Conservation (phyloP, 768 basidiomycete genomes). For the Strobilomyces confusus region DNA sequence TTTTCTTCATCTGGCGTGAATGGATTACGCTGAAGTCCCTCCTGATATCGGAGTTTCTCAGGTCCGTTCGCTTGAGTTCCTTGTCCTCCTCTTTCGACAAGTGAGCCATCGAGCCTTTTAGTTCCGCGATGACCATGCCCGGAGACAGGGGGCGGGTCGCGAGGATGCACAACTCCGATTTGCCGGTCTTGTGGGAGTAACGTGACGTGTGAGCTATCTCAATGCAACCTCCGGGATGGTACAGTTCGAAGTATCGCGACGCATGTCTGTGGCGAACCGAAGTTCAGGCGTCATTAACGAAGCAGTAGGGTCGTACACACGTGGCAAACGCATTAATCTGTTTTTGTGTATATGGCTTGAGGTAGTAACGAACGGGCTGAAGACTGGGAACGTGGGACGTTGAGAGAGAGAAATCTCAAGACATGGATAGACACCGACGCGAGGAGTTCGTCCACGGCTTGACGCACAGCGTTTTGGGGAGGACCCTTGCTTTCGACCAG, state of each 20-base stretch:
- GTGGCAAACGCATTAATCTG: slow-evolving; percentile 91
- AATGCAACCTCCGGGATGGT: slow-evolving; percentile 76
- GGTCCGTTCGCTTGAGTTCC: slow-evolving; percentile 80
- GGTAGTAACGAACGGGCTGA: slow-evolving; percentile 70
- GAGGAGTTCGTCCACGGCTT: slow-evolving; percentile 76
- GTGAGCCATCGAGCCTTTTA: slow-evolving; percentile 89
- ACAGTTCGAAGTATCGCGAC: slow-evolving; percentile 85
- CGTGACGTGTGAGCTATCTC: slow-evolving; percentile 88
- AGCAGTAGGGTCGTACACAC: slow-evolving; percentile 49
- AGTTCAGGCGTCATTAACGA: slow-evolving; percentile 25
- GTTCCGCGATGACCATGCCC: slow-evolving; percentile 74
- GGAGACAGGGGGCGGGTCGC: slow-evolving; percentile 69
- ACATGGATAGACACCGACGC: slow-evolving; percentile 45
- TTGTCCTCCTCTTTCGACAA: slow-evolving; percentile 81
- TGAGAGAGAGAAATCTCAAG: slow-evolving; percentile 15
- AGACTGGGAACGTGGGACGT: slow-evolving; percentile 44
- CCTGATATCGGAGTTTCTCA: slow-evolving; percentile 65
- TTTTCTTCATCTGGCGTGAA: slow-evolving; percentile 88
- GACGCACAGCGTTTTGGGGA: slow-evolving; percentile 55
- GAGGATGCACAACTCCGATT: slow-evolving; percentile 84
- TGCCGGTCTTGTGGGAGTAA: slow-evolving; percentile 83
- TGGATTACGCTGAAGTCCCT: slow-evolving; percentile 90
- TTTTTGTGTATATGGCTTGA: slow-evolving; percentile 70
- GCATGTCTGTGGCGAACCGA: slow-evolving; percentile 58
- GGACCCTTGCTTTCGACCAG: slow-evolving; percentile 55